Evolutionary conservation across 495 filamentous ascomycete species (phyloP).

Genomic region (Rhizodiscina lignyota): DNA sequence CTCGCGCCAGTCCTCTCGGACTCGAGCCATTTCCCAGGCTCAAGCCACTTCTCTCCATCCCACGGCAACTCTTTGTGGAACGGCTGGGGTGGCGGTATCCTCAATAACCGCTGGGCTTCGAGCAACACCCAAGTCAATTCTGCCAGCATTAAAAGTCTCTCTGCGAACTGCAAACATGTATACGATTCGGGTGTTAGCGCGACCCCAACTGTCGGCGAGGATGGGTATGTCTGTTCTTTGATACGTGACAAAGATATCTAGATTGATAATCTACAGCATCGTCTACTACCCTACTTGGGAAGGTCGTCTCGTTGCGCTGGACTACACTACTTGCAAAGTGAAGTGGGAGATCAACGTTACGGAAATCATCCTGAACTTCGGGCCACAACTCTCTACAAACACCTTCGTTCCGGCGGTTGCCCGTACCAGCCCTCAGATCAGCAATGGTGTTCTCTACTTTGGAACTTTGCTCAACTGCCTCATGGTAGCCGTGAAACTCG

Average conservation of each 20-base stretch:
- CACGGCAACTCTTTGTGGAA: slow-evolving; percentile 5
- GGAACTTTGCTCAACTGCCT: slow-evolving; percentile 21
- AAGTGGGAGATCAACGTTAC: slow-evolving; percentile 20
- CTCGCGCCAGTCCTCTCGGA: too few species aligned
- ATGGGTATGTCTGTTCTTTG: too few species aligned
- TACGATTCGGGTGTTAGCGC: slow-evolving; percentile 16
- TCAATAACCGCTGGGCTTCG: slow-evolving; percentile 7
- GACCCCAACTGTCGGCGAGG: slow-evolving; percentile 18
- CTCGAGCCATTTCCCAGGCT: too few species aligned
- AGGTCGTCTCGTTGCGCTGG: slow-evolving; percentile 21
- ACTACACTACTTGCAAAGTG: slow-evolving; percentile 19
- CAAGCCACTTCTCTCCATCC: too few species aligned
- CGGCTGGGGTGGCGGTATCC: slow-evolving; percentile 4
- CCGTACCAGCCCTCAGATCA: slow-evolving; percentile 13
- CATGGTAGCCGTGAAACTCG: slow-evolving; percentile 17
- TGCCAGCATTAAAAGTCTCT: neutral
- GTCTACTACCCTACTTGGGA: slow-evolving; percentile 24
- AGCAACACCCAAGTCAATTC: slow-evolving; percentile 1
- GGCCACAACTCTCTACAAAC: slow-evolving; percentile 8
- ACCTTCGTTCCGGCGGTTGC: slow-evolving; percentile 7
- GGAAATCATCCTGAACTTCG: slow-evolving; percentile 14
- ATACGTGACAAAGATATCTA: too few species aligned
- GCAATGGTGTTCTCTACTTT: slow-evolving; percentile 18
- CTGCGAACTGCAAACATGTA: slow-evolving; percentile 3
- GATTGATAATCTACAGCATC: slow-evolving; percentile 8